Conservation (phyloP, 2,329 filamentous ascomycete species). For the Phialocephala subalpina region DNA sequence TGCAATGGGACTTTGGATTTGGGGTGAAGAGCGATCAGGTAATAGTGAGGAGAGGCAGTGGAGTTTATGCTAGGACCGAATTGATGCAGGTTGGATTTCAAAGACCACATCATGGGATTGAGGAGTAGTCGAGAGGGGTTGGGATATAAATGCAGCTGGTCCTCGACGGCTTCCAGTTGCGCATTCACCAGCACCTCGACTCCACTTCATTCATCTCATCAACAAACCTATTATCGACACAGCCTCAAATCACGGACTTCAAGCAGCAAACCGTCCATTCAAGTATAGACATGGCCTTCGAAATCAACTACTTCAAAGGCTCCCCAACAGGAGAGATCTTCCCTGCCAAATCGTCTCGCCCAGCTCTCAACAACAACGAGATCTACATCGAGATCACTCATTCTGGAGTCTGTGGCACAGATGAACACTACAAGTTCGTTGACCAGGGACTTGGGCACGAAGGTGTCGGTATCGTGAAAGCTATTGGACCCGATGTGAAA, state of each 20-base stretch:
- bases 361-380: conserved; percentile 55
- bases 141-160: not conserved
- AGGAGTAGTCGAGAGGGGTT: not conserved
- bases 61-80: not conserved
- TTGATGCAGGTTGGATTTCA: conserved; percentile 2
- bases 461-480: conserved; percentile 52
- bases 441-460: conserved; percentile 52
- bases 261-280: not conserved
- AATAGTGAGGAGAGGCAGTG: not conserved
- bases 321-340: conserved; percentile 60
- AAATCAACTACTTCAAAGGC: conserved; percentile 67
- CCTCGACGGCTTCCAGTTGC: not conserved
- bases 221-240: not conserved
- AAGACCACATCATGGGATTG: not conserved
- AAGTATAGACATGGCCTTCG: conserved; percentile 7
- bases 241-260: not conserved
- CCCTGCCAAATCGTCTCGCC: conserved; percentile 52
- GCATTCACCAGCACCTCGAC: not conserved
- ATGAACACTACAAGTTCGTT: conserved; percentile 29
- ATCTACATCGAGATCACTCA: conserved; percentile 68
- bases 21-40: not conserved
- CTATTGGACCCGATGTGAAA: conserved; percentile 48
- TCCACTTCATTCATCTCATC: not conserved
- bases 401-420: conserved; percentile 71
- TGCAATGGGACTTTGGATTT: too few species aligned